Percentiles rank a stretch among this genome's conserved stretches.
Evolutionary conservation across 2,329 filamentous ascomycete genomes (phyloP).

Genomic region (Davidsoniella australis): DNA sequence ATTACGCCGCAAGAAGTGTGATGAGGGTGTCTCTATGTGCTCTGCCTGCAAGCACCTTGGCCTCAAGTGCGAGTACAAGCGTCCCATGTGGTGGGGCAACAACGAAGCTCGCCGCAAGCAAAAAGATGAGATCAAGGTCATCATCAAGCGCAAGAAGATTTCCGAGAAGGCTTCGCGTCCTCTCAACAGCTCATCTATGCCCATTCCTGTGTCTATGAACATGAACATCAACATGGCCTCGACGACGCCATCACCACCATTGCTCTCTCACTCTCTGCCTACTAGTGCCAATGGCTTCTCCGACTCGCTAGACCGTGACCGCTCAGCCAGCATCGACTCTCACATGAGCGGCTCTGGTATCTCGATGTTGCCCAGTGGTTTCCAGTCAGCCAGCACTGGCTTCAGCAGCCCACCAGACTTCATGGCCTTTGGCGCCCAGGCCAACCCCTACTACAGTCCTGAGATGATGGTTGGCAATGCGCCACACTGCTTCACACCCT

Average conservation of each 20-base stretch:
- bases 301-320: conserved; percentile 53
- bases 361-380: conserved; percentile 19
- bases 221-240: neutral
- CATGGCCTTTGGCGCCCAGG: conserved; percentile 43
- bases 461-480: conserved; percentile 23
- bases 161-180: conserved; percentile 59
- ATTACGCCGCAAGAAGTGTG: conserved; percentile 51
- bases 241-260: conserved; percentile 48
- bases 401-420: conserved; percentile 45
- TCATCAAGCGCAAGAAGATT: conserved; percentile 94
- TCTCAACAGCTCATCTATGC: conserved; percentile 25
- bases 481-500: conserved; percentile 45
- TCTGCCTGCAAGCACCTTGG: conserved; percentile 57
- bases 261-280: conserved; percentile 64
- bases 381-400: conserved; percentile 28
- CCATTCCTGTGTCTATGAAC: neutral
- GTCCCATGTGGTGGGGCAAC: conserved; percentile 95
- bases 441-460: conserved; percentile 2
- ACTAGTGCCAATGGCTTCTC: conserved; percentile 60
- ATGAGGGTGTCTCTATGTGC: conserved; percentile 45
- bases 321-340: conserved; percentile 66
- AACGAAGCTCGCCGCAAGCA: conserved; percentile 68
- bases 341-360: conserved; percentile 41
- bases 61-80: conserved; percentile 86
- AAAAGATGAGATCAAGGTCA: conserved; percentile 91